Evolutionary conservation across 768 basidiomycete genomes (phyloP), one percentile per base, ranked within the genome.

Genomic region (Mycena rosella): DNA sequence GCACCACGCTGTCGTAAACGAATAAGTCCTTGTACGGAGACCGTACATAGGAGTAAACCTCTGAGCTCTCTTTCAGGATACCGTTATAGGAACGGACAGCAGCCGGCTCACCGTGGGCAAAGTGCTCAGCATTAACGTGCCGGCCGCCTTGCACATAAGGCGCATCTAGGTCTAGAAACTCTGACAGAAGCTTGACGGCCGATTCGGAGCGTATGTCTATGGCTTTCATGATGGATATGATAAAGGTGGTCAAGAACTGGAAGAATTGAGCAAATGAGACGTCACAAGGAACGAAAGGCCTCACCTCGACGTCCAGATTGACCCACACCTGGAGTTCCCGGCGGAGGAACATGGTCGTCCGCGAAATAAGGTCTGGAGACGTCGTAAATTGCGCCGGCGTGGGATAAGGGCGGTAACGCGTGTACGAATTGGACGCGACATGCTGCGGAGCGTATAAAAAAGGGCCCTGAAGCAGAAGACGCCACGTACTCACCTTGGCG

Each of bases 181-280:
- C 96, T 17, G 95, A 85, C 10, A 98, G 83, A 18, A 94, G 78
- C 73, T 91, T 93, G 48, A 98, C 86, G 45, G 96, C 94, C 42
- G 91, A 89, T 79, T 95, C 92, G 15, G 95, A 93, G 47, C 96
- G 93, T 63, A 98, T 93, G 80, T 98, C 96, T 60, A 98, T 89
- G 4, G 93, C 86, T 79, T 95, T 95, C 90, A 98, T 95, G 72
- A 98, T 83, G 2, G 95, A 95, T 57, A 97, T 81, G 22, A 89
- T 94, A 79, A 96, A 94, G 3, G 90, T 93, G 15, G 94, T 96
- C 60, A 98, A 84, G 78, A 96, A 98, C 93, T 96, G 60, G 55
- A 71, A 24, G n/a, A 60, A 32, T 63, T 67, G 20, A 66, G 77
- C 73, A 53, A 69, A 66, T 68, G 51, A 69, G 60, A 66, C 47